These are phyloP conservation scores for Erucastrum elatum DNA, from an alignment of 345 rosid species.

Conservation along the genomic window DNA sequence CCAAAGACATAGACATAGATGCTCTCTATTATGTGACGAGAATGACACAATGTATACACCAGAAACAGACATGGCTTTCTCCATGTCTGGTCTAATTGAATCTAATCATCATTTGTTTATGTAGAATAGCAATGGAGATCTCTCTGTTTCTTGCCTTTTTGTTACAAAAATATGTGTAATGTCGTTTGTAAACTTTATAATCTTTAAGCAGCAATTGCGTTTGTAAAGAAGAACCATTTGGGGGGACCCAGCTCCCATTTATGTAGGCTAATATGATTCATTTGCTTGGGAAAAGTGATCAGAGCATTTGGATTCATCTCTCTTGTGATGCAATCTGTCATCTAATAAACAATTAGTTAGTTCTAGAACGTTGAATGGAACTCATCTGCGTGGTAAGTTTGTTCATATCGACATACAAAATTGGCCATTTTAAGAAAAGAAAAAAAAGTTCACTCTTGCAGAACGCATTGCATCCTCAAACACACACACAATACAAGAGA, in stretches of 20 bases:
- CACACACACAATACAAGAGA: not conserved
- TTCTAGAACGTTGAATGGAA: not conserved
- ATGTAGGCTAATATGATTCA: constrained; percentile 2
- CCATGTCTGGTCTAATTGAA: constrained; percentile 84
- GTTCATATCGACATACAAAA: not conserved
- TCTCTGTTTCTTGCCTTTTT: not conserved
- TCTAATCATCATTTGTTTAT: constrained; percentile 37
- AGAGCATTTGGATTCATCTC: constrained; percentile 1
- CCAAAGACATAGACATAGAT: no score
- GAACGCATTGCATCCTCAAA: not conserved
- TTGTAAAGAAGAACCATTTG: constrained; percentile 6
- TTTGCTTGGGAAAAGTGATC: not conserved
- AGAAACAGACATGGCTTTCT: constrained; percentile 48
- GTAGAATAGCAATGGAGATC: constrained; percentile 5
- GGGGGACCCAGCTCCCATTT: not conserved
- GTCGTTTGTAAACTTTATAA: constrained; percentile 1
- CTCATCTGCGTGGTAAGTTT: not conserved
- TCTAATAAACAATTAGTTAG: not conserved
- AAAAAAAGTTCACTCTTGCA: not conserved
- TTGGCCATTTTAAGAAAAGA: not conserved
- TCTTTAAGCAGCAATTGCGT: constrained; percentile 12
- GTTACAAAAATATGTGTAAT: not conserved
- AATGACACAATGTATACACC: no score
- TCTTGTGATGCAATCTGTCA: not conserved
- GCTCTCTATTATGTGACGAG: no score